Percentiles rank a stretch among this genome's conserved stretches.
Evolutionary conservation across 805 yeast species (phyloP).

Genomic region (Barnettozyma sucrosica): DNA sequence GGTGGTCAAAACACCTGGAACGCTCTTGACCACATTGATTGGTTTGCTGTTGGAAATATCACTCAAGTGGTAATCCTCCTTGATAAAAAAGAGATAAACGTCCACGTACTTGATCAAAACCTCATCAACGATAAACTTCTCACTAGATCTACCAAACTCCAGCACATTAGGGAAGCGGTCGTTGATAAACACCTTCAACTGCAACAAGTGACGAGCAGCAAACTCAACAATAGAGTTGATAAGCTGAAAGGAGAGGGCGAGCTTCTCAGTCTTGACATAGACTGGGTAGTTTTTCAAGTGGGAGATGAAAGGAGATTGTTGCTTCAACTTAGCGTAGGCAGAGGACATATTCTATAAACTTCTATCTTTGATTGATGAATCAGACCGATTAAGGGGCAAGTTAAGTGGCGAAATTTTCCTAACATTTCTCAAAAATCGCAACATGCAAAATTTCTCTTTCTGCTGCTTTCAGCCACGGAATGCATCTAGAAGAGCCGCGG

Average conservation of each 20-base stretch:
- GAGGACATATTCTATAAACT: slow-evolving; percentile 1
- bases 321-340: slow-evolving; percentile 2
- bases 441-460: not conserved
- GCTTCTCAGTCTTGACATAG: slow-evolving; percentile 5
- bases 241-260: slow-evolving; percentile 5
- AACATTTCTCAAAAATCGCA: not conserved
- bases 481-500: not conserved
- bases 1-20: slow-evolving; percentile 5
- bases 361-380: not conserved
- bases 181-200: not conserved
- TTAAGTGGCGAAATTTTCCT: slow-evolving; percentile 1
- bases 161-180: slow-evolving; percentile 3
- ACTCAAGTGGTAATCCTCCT: slow-evolving; percentile 5
- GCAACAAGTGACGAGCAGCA: slow-evolving; percentile 1
- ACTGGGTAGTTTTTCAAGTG: slow-evolving; percentile 4
- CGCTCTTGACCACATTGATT: slow-evolving; percentile 2
- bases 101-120: slow-evolving; percentile 5
- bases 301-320: slow-evolving; percentile 3
- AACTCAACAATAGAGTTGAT: slow-evolving; percentile 1
- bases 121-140: slow-evolving; percentile 3
- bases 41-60: not conserved
- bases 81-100: slow-evolving; percentile 5
- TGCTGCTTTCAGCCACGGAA: not conserved
- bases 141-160: not conserved
- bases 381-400: not conserved